Percentiles rank a stretch among this genome's conserved stretches.
Conservation (phyloP, 208 protist genomes). For the Wallacemonas sp. region DNA sequence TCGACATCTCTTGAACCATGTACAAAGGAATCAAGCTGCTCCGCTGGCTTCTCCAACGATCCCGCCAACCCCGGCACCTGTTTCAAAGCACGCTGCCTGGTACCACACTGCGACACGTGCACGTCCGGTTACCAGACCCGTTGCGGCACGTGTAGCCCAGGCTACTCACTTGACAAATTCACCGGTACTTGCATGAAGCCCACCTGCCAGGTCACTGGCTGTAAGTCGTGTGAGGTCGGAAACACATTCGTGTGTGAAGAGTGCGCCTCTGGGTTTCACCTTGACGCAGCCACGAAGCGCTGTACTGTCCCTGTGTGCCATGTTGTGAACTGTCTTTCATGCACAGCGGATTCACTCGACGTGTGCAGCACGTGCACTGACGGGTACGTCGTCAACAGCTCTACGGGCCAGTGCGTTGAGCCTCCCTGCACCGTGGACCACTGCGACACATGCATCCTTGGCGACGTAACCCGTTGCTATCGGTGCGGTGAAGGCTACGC, state of each 20-base stretch:
- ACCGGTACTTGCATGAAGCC: conserved; percentile 8
- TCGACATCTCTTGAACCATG: no score
- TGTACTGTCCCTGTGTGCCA: neutral
- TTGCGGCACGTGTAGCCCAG: neutral
- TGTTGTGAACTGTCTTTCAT: conserved; percentile 6
- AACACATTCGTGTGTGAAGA: conserved; percentile 1
- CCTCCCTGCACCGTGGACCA: neutral
- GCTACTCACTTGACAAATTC: neutral
- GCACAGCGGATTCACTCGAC: neutral
- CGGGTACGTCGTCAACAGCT: conserved; percentile 8
- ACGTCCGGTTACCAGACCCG: neutral
- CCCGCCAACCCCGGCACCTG: conserved; percentile 1
- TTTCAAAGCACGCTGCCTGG: neutral
- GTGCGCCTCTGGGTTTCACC: neutral
- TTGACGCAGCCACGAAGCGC: neutral
- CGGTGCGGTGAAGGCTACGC: neutral
- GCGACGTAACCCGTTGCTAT: neutral
- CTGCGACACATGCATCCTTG: conserved; percentile 1
- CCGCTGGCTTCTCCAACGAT: neutral
- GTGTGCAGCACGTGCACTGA: conserved; percentile 13
- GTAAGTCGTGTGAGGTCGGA: neutral
- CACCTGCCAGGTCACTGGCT: neutral
- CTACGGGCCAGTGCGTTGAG: neutral
- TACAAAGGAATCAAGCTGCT: neutral
- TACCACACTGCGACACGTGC: conserved; percentile 2